Percentiles rank a stretch among this genome's conserved stretches.
phyloP scores from a whole-genome alignment of 2,329 filamentous ascomycete genomes.

The Lasiodiplodia sp. region DNA sequence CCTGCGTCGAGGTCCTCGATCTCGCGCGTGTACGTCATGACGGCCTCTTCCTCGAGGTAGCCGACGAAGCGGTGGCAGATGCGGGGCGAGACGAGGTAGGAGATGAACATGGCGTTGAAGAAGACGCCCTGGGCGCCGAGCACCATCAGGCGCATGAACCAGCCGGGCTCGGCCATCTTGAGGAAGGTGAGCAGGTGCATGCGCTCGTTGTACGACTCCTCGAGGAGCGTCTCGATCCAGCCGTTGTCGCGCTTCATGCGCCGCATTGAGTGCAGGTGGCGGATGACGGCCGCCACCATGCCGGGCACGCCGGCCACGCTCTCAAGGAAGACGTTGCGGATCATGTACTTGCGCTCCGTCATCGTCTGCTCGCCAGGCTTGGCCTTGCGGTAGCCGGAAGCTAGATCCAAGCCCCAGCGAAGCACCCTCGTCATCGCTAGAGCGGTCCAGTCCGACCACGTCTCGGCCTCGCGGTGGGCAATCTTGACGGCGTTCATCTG shows the following conservation, averaged over 20 bases:
- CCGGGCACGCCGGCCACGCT: conserved; percentile 94
- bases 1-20: conserved; percentile 87
- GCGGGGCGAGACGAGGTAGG: conserved; percentile 84
- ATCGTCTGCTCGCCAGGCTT: conserved; percentile 69
- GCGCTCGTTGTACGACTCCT: conserved; percentile 90
- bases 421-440: conserved; percentile 78
- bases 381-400: conserved; percentile 81
- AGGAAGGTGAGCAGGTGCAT: conserved; percentile 95
- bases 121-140: conserved; percentile 93
- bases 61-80: conserved; percentile 96
- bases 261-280: conserved; percentile 84
- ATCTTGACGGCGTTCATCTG: conserved; percentile 79
- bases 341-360: conserved; percentile 88
- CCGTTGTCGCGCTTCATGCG: conserved; percentile 92
- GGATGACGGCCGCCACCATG: conserved; percentile 94
- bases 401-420: conserved; percentile 81
- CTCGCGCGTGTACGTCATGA: conserved; percentile 91
- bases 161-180: conserved; percentile 84
- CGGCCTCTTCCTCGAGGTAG: conserved; percentile 96
- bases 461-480: conserved; percentile 77
- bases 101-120: conserved; percentile 91
- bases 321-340: conserved; percentile 91
- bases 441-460: conserved; percentile 79
- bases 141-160: conserved; percentile 92
- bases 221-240: conserved; percentile 90